These are phyloP conservation scores for Claviceps maximensis DNA, from an alignment of 2,329 filamentous ascomycete species.

Conservation along the genomic window DNA sequence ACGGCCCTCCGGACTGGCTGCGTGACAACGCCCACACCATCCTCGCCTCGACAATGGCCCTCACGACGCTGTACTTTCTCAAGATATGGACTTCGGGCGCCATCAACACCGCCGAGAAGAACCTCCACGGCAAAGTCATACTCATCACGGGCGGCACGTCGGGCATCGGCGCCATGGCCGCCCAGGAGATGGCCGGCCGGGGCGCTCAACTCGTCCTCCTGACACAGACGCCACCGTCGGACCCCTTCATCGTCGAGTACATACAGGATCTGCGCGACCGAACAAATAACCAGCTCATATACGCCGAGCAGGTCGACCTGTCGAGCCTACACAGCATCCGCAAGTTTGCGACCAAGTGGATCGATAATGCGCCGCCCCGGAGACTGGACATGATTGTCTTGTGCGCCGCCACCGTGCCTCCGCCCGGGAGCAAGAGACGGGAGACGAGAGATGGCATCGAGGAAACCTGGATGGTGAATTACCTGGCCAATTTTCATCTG, in stretches of 20 bases:
- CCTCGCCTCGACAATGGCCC: slow-evolving; percentile 22
- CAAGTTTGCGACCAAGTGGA: slow-evolving; percentile 92
- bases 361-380: slow-evolving; percentile 83
- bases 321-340: slow-evolving; percentile 80
- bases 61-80: slow-evolving; percentile 28
- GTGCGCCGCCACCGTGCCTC: slow-evolving; percentile 67
- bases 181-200: slow-evolving; percentile 59
- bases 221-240: slow-evolving; percentile 65
- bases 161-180: slow-evolving; percentile 72
- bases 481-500: slow-evolving; percentile 88
- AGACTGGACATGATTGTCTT: slow-evolving; percentile 84
- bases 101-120: slow-evolving; percentile 59
- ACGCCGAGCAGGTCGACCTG: slow-evolving; percentile 89
- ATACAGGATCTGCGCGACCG: slow-evolving; percentile 72
- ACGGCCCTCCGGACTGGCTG: slow-evolving; percentile 38
- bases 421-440: slow-evolving; percentile 44
- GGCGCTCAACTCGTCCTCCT: slow-evolving; percentile 88
- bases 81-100: slow-evolving; percentile 73
- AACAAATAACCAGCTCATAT: slow-evolving; percentile 77
- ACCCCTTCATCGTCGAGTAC: slow-evolving; percentile 84
- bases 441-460: slow-evolving; percentile 72
- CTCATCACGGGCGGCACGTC: slow-evolving; percentile 93
- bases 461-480: slow-evolving; percentile 88
- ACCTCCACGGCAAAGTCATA: slow-evolving; percentile 87
- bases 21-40: slow-evolving; percentile 30